These are phyloP conservation scores for Lasiodiplodia theobromae DNA, from an alignment of 2,329 filamentous ascomycete species.

Conservation along the genomic window DNA sequence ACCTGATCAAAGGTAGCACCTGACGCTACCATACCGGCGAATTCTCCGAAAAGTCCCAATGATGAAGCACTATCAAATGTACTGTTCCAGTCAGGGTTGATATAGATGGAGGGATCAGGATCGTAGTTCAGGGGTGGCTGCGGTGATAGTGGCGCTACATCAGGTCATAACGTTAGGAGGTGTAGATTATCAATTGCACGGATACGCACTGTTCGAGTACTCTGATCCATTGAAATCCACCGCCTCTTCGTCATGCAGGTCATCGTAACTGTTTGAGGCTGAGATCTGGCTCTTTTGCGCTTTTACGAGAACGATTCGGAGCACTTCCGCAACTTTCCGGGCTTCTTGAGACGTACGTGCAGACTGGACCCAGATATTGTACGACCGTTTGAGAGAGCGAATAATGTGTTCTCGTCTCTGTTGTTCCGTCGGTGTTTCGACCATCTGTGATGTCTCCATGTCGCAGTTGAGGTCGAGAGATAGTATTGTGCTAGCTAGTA, in stretches of 20 bases:
- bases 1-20: neutral
- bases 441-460: neutral
- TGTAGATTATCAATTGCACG: too few relatives aligned
- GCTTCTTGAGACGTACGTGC: neutral
- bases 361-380: neutral
- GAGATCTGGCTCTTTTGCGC: neutral
- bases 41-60: too few relatives aligned
- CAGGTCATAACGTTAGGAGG: too few relatives aligned
- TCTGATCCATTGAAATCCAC: neutral
- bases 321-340: neutral
- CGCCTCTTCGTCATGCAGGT: neutral
- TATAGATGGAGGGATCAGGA: too few relatives aligned
- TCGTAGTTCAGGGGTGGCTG: too few relatives aligned
- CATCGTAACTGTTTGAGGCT: neutral
- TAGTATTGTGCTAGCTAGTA: slow-evolving; percentile 57
- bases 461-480: slow-evolving; percentile 50
- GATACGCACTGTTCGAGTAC: too few relatives aligned
- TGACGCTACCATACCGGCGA: too few relatives aligned
- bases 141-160: too few relatives aligned
- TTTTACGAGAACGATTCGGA: neutral
- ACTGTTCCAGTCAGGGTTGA: too few relatives aligned
- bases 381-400: neutral
- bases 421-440: neutral
- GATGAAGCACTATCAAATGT: too few relatives aligned
- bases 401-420: neutral